These are phyloP conservation scores for Paraphaeosphaeria sporulosa DNA, from an alignment of 2,329 filamentous ascomycete genomes.

Conservation along the genomic window DNA sequence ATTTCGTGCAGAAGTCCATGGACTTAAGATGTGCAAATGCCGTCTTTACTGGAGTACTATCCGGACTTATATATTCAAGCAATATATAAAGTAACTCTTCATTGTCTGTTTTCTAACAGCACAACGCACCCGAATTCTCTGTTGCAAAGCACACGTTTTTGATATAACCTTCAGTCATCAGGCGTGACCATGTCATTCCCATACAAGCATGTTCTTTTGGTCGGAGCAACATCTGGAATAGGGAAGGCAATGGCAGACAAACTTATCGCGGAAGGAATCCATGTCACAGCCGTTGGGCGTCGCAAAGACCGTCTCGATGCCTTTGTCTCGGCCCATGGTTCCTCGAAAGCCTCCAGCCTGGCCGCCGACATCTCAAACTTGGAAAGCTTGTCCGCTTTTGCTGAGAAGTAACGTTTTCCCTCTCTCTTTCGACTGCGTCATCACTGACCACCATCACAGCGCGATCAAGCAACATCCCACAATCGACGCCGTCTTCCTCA, in stretches of 20 bases:
- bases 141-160: not conserved
- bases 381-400: constrained; percentile 53
- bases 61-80: too few species aligned
- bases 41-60: not conserved
- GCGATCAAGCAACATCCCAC: constrained; percentile 54
- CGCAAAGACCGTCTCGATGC: constrained; percentile 59
- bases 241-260: constrained; percentile 58
- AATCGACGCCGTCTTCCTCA: constrained; percentile 65
- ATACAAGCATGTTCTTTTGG: constrained; percentile 64
- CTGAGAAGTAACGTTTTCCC: constrained; percentile 37
- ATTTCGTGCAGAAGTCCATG: not conserved
- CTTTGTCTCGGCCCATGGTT: constrained; percentile 57
- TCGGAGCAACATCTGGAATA: constrained; percentile 65
- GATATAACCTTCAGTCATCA: not conserved
- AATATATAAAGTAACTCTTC: not conserved
- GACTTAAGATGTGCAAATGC: not conserved
- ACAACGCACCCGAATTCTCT: not conserved
- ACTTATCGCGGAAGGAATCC: constrained; percentile 57
- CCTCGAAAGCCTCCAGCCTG: constrained; percentile 48
- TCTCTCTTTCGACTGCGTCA: not conserved
- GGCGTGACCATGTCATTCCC: constrained; percentile 57
- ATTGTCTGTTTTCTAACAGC: not conserved
- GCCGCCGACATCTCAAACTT: constrained; percentile 59
- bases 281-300: constrained; percentile 65
- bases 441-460: constrained; percentile 17